Conservation (phyloP, 2,329 filamentous ascomycete species). For the Parafenestella ontariensis region DNA sequence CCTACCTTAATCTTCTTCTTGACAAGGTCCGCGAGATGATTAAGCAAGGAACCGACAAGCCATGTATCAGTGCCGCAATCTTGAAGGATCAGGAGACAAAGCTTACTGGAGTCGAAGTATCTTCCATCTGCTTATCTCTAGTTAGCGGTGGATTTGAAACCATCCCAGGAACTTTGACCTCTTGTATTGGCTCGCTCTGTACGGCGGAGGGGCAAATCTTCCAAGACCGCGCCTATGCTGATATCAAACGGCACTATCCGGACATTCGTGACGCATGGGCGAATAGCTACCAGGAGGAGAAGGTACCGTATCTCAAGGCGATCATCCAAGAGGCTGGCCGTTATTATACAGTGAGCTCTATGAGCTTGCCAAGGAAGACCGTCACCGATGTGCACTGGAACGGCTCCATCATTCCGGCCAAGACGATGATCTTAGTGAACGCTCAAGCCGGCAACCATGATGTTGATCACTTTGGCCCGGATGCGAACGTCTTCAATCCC, state of each 20-base stretch:
- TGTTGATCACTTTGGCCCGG: no score
- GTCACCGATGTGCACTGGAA: no score
- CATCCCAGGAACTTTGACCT: constrained; percentile 61
- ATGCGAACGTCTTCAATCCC: no score
- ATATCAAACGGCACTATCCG: constrained; percentile 59
- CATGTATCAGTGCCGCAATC: constrained; percentile 62
- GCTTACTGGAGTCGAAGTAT: constrained; percentile 60
- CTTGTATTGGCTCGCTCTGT: constrained; percentile 58
- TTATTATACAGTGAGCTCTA: no score
- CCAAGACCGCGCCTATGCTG: constrained; percentile 61
- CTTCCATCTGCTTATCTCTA: constrained; percentile 60
- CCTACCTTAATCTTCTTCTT: constrained; percentile 58
- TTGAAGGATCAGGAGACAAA: constrained; percentile 63
- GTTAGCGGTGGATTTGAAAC: constrained; percentile 64
- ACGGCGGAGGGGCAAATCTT: constrained; percentile 58
- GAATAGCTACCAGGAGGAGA: constrained; percentile 7
- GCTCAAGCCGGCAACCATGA: no score
- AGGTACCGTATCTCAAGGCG: constrained; percentile 15
- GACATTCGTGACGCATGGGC: constrained; percentile 58
- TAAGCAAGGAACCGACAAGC: constrained; percentile 59
- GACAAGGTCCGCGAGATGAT: constrained; percentile 62
- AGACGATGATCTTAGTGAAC: no score
- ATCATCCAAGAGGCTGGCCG: neutral
- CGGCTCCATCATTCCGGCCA: no score
- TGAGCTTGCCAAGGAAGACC: no score